These are phyloP conservation scores for Cytospora mali DNA, from an alignment of 2,329 filamentous ascomycete species.

Conservation along the genomic window DNA sequence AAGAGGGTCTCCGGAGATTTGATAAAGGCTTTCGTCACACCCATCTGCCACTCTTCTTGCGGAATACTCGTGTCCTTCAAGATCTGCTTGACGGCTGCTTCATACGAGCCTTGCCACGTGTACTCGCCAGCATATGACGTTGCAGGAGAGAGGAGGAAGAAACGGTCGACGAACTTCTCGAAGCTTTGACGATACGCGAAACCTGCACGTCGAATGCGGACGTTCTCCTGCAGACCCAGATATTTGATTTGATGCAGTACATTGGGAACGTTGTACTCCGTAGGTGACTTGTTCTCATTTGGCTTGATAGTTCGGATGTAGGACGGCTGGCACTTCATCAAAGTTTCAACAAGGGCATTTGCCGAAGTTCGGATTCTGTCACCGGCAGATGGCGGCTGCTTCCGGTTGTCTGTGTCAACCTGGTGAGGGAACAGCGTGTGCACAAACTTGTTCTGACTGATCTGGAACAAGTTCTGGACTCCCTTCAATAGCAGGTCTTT, in stretches of 20 bases:
- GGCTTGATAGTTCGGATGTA: constrained; percentile 99
- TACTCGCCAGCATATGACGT: constrained; percentile 97
- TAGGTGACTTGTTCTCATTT: constrained; percentile 96
- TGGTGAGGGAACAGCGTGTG: constrained; percentile 89
- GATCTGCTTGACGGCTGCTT: constrained; percentile 88
- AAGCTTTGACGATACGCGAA: constrained; percentile 97
- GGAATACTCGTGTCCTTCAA: constrained; percentile 96
- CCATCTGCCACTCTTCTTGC: constrained; percentile 94
- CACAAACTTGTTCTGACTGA: constrained; percentile 82
- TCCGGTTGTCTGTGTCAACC: constrained; percentile 93
- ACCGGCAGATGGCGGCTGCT: constrained; percentile 89
- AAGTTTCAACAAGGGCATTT: constrained; percentile 88
- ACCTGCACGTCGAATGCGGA: constrained; percentile 91
- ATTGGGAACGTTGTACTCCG: constrained; percentile 88
- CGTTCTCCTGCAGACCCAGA: constrained; percentile 98
- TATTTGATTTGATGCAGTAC: constrained; percentile 99
- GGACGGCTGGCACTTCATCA: constrained; percentile 97
- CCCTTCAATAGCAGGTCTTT: constrained; percentile 97
- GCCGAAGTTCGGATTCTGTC: constrained; percentile 95
- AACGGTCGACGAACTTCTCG: constrained; percentile 97
- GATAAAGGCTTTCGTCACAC: constrained; percentile 95
- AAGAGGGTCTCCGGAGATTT: constrained; percentile 97
- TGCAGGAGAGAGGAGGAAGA: constrained; percentile 91
- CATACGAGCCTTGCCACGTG: constrained; percentile 87
- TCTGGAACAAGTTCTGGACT: constrained; percentile 80